A percentile compares a stretch with the other conserved stretches of the same genome.
These are phyloP conservation scores for Lactarius trivialis DNA, from an alignment of 768 basidiomycete genomes.

Conservation along the genomic window DNA sequence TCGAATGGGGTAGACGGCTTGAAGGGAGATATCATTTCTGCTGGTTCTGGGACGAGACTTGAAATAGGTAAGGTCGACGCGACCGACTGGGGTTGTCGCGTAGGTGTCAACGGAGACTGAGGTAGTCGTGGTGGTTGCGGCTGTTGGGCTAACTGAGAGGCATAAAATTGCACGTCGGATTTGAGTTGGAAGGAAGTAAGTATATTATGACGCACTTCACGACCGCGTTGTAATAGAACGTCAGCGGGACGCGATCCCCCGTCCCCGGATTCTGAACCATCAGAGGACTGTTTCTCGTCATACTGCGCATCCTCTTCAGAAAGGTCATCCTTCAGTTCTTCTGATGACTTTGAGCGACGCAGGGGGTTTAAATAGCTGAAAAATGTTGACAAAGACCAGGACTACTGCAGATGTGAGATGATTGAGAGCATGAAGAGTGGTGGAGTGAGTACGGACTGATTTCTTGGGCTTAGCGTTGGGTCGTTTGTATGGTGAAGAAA, in stretches of 20 bases:
- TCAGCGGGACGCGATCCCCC: constrained; percentile 6
- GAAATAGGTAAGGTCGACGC: not conserved
- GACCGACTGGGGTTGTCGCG: not conserved
- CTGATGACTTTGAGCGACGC: constrained; percentile 26
- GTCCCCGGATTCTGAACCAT: constrained; percentile 3
- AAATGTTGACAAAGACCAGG: constrained; percentile 48
- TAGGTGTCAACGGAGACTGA: constrained; percentile 9
- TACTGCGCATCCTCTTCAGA: constrained; percentile 5
- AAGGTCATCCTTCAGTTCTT: constrained; percentile 16
- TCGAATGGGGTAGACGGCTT: constrained; percentile 21
- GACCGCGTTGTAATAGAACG: constrained; percentile 23
- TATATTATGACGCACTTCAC: constrained; percentile 12
- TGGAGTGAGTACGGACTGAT: constrained; percentile 36
- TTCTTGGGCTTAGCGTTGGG: constrained; percentile 35
- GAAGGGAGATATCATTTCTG: constrained; percentile 22
- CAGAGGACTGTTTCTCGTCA: constrained; percentile 10
- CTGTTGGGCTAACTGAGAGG: constrained; percentile 8
- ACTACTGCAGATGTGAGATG: constrained; percentile 28
- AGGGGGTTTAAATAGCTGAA: constrained; percentile 48
- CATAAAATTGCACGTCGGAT: not conserved
- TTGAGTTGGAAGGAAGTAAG: not conserved
- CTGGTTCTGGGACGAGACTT: constrained; percentile 1
- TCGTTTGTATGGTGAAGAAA: constrained; percentile 54
- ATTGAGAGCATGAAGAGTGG: constrained; percentile 10
- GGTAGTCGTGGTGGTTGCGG: not conserved